Evolutionary conservation across 305 asterid species (phyloP).

Genomic region (Solanum hybrid): DNA sequence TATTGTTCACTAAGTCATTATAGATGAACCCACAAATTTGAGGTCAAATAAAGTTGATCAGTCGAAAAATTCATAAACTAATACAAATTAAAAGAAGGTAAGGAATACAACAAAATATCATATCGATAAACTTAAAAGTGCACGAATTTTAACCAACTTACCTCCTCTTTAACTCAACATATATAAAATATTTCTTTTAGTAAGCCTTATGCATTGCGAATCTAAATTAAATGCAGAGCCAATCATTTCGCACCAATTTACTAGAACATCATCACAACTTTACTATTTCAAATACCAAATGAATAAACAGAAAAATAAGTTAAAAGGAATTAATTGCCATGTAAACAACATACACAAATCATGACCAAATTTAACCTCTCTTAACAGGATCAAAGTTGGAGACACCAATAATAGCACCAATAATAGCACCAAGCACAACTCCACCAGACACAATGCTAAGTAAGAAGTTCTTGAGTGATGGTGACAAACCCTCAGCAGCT

Average conservation of each 20-base stretch:
- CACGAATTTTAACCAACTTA: not conserved
- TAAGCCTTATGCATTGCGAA: not conserved
- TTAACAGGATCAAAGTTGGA: conserved; percentile 91
- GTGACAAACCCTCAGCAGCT: conserved; percentile 55
- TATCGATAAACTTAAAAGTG: not conserved
- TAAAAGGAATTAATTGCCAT: not conserved
- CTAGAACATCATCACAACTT: not conserved
- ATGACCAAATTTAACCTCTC: conserved; percentile 32
- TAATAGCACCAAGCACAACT: conserved; percentile 40
- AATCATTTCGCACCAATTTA: not conserved
- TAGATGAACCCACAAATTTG: not conserved
- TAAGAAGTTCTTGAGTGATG: conserved; percentile 14
- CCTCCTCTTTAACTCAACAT: not conserved
- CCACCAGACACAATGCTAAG: conserved; percentile 79
- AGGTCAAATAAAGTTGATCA: not conserved
- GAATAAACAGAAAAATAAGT: not conserved
- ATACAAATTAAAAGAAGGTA: not conserved
- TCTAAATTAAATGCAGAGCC: not conserved
- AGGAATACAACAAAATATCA: not conserved
- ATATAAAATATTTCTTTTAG: not conserved
- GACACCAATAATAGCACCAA: conserved; percentile 60
- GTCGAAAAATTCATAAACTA: not conserved
- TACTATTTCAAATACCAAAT: not conserved
- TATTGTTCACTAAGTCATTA: not conserved
- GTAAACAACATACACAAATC: not conserved